Evolutionary conservation across 768 basidiomycete species (phyloP).

Genomic region (Leccinum subtestaceum): DNA sequence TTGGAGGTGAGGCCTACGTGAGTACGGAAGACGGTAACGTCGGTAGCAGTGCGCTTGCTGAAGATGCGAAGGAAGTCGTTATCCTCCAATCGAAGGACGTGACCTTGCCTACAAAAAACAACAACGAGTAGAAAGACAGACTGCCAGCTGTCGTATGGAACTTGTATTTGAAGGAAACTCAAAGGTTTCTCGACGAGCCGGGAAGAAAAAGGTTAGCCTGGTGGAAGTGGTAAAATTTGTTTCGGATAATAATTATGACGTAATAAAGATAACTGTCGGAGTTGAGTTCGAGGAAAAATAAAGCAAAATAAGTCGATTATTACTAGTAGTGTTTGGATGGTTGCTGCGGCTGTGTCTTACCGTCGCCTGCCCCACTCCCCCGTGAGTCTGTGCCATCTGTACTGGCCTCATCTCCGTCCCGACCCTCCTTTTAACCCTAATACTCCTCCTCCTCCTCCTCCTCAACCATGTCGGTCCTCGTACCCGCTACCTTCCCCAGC

Average conservation of each 20-base stretch:
- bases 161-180: neutral
- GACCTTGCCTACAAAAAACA: neutral
- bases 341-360: slow-evolving; percentile 15
- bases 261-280: slow-evolving; percentile 11
- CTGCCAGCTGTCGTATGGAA: too few species aligned
- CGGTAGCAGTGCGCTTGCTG: neutral
- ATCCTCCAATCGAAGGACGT: neutral
- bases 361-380: slow-evolving; percentile 11
- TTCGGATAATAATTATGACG: neutral
- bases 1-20: neutral
- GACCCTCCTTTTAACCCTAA: slow-evolving; percentile 19
- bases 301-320: slow-evolving; percentile 18
- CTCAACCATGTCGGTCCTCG: slow-evolving; percentile 30
- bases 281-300: slow-evolving; percentile 21
- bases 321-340: neutral
- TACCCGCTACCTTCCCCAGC: slow-evolving; percentile 29
- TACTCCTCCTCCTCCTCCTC: neutral
- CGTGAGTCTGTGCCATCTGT: slow-evolving; percentile 6
- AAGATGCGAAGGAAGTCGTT: neutral
- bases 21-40: neutral
- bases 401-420: slow-evolving; percentile 27
- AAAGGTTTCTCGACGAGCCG: neutral
- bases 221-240: too few species aligned
- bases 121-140: too few species aligned
- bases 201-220: too few species aligned